phyloP scores from a whole-genome alignment of 257 asterid genomes.

The Anisodus acutangulus region DNA sequence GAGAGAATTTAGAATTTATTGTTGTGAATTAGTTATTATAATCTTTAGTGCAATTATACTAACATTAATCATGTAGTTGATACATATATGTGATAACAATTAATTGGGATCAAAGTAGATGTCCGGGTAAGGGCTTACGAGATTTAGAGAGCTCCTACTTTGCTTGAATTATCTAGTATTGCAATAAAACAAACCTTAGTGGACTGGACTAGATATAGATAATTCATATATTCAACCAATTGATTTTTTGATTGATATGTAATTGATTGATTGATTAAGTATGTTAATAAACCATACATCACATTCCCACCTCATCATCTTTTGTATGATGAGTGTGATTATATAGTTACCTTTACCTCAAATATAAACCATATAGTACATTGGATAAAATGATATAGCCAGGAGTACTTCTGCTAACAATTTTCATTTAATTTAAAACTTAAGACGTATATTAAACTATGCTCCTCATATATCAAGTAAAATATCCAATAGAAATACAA shows the following conservation, averaged over 20 bases:
- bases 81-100: background rate
- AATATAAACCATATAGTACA: background rate
- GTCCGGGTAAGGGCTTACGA: background rate
- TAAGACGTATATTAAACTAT: background rate
- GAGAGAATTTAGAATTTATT: constrained; percentile 1
- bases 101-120: constrained; percentile 22
- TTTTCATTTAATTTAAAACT: background rate
- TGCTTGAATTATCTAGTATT: background rate
- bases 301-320: background rate
- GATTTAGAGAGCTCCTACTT: constrained; percentile 2
- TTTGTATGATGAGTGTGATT: too few species aligned
- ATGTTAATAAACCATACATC: background rate
- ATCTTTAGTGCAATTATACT: background rate
- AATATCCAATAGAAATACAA: background rate
- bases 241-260: background rate
- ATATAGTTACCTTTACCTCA: too few species aligned
- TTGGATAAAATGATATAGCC: background rate
- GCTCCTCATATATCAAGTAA: background rate
- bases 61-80: background rate
- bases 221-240: background rate
- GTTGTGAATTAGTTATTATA: background rate
- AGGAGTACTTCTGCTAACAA: background rate
- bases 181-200: background rate
- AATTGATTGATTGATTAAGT: background rate
- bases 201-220: background rate